phyloP scores from a whole-genome alignment of 2,329 filamentous ascomycete genomes.

The Monosporascus sp. region DNA sequence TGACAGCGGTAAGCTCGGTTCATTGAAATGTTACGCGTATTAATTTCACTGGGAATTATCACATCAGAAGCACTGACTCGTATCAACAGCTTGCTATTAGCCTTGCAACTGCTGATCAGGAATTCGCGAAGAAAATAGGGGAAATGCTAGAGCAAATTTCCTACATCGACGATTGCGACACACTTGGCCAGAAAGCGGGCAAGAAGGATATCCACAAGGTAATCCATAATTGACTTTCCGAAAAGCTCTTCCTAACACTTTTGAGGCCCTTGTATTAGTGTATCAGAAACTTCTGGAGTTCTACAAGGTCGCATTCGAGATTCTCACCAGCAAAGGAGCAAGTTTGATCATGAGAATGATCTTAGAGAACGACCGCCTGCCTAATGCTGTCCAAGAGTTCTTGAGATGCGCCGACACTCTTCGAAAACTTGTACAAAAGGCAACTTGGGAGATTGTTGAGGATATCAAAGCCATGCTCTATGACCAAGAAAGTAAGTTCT shows the following conservation, averaged over 20 bases:
- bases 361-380: conserved; percentile 18
- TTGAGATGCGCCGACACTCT: conserved; percentile 19
- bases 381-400: conserved; percentile 20
- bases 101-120: too few species aligned
- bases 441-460: conserved; percentile 17
- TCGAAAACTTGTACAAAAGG: conserved; percentile 19
- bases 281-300: conserved; percentile 23
- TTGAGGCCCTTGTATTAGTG: conserved; percentile 17
- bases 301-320: conserved; percentile 19
- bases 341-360: conserved; percentile 16
- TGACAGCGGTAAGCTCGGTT: too few species aligned
- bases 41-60: too few species aligned
- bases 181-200: too few species aligned
- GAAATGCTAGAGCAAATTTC: too few species aligned
- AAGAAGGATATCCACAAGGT: too few species aligned
- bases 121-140: too few species aligned
- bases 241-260: background rate
- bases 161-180: too few species aligned
- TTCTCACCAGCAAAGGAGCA: conserved; percentile 16
- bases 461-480: conserved; percentile 21
- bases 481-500: conserved; percentile 19
- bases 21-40: too few species aligned
- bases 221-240: too few species aligned
- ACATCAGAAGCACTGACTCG: too few species aligned
- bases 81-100: too few species aligned